These are phyloP conservation scores for Pythium sp. DNA, from an alignment of 352 stramenopile genomes.

Conservation along the genomic window DNA sequence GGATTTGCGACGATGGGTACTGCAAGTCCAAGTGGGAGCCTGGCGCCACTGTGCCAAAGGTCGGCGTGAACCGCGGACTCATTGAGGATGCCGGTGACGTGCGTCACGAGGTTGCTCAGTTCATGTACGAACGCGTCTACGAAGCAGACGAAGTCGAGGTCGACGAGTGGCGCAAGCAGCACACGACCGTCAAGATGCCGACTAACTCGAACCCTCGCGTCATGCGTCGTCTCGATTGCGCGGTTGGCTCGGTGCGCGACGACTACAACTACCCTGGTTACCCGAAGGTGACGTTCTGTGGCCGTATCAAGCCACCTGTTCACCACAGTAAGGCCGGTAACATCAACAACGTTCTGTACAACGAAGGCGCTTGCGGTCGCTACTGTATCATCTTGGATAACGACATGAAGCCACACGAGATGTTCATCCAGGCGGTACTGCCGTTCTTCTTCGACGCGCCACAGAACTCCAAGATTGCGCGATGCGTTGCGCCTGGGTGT, in stretches of 20 bases:
- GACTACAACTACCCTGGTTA: constrained; percentile 67
- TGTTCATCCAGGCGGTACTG: constrained; percentile 70
- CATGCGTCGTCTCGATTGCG: constrained; percentile 45
- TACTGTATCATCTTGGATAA: constrained; percentile 82
- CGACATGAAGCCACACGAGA: constrained; percentile 80
- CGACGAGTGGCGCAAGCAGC: constrained; percentile 68
- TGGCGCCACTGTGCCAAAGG: constrained; percentile 44
- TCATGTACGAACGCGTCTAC: constrained; percentile 74
- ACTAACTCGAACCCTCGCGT: constrained; percentile 46
- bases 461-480: constrained; percentile 64
- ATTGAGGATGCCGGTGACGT: constrained; percentile 76
- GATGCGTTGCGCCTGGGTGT: constrained; percentile 57
- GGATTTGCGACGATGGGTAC: constrained; percentile 77
- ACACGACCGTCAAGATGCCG: constrained; percentile 69
- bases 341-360: constrained; percentile 84
- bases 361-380: constrained; percentile 62
- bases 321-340: constrained; percentile 81
- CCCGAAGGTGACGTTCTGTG: constrained; percentile 60
- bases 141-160: constrained; percentile 68
- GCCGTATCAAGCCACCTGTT: constrained; percentile 63
- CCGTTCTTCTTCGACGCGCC: constrained; percentile 72
- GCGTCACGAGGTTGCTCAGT: constrained; percentile 66
- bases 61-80: constrained; percentile 59
- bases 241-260: constrained; percentile 63
- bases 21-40: constrained; percentile 67